phyloP scores from a whole-genome alignment of 106 monocot genomes.

The Dendrobium officinale region DNA sequence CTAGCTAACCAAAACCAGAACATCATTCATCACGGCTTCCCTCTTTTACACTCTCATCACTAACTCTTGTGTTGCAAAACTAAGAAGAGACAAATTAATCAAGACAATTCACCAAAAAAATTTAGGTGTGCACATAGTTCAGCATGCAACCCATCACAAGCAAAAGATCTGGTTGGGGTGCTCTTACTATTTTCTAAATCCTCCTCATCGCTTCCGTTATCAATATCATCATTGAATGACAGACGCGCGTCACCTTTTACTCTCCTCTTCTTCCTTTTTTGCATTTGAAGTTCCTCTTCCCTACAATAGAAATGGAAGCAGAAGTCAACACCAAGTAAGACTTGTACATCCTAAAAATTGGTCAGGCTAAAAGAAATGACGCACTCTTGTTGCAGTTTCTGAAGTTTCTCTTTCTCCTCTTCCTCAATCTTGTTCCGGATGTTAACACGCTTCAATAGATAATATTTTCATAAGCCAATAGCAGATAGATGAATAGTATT shows the following conservation, averaged over 20 bases:
- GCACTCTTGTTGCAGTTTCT: slow-evolving; percentile 88
- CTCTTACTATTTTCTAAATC: slow-evolving; percentile 36
- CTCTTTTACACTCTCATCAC: not conserved
- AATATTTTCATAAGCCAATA: not conserved
- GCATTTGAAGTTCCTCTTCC: slow-evolving; percentile 84
- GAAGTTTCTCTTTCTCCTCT: slow-evolving; percentile 99
- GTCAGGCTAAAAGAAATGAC: slow-evolving; percentile 7
- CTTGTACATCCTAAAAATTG: not conserved
- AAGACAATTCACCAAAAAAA: not conserved
- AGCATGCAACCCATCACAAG: not conserved
- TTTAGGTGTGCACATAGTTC: not conserved
- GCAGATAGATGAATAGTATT: not conserved
- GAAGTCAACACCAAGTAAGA: not conserved
- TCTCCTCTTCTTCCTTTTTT: slow-evolving; percentile 86
- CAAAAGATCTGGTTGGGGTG: not conserved
- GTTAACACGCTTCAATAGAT: slow-evolving; percentile 73
- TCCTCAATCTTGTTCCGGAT: slow-evolving; percentile 95
- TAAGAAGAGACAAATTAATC: not conserved
- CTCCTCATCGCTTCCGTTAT: slow-evolving; percentile 88
- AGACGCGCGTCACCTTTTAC: slow-evolving; percentile 73
- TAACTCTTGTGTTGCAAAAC: not conserved
- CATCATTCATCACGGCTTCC: not conserved
- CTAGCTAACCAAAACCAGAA: not conserved
- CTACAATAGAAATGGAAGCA: slow-evolving; percentile 21
- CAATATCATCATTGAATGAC: slow-evolving; percentile 86